Base-by-base conservation (phyloP, 176 grass and related monocot species). In the Aegilops sharonensis region DNA sequence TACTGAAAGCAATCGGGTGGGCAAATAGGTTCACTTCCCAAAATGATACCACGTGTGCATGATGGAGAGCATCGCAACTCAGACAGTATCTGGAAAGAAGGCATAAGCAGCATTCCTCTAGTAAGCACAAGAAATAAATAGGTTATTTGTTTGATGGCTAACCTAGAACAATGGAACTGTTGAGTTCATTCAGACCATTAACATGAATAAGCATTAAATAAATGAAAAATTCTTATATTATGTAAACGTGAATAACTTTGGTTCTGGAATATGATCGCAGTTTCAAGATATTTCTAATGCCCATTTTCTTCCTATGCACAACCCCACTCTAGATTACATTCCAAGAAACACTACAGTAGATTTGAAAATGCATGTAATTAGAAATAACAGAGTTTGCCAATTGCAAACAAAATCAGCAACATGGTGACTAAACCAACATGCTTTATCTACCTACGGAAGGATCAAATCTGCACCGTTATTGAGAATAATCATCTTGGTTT, bases 1-100 rank as follows among this genome's bases (percentile, higher is more conserved):
- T 98, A 98, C 74, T 94, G 84, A 80, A 98, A 98, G 82, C 93
- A 94, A 89, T 98, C 96, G 64, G 81, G 88, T 35, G 96, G 93
- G 60, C 90, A 95, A 89, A 94, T 77, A 80, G 88, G 88, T 60
- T 98, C 93, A 12, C 87, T 92, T 77, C 96, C 93, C 54, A 94
- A 86, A 79, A 94, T 54, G 30, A 91, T 83, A 75, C 91, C 90
- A 3, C 90, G 90, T 39, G 92, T 92, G 77, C 93, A 98, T 32
- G 92, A 92, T 21, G 96, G 88, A 65, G 93, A 98, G 82, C 96
- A 98, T 87, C 79, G 91, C 68, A 98, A 90, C 76, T 98, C 90
- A 62, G 93, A 89, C n/a, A 95, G 71, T 62, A 91, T 80, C 96
- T 98, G 90, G 24, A 85, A 65, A 81, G 59, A 83, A 85, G 34